Percentiles rank a stretch among this genome's conserved stretches.
Conservation (phyloP, 352 stramenopile genomes). For the Phytophthora idaei region DNA sequence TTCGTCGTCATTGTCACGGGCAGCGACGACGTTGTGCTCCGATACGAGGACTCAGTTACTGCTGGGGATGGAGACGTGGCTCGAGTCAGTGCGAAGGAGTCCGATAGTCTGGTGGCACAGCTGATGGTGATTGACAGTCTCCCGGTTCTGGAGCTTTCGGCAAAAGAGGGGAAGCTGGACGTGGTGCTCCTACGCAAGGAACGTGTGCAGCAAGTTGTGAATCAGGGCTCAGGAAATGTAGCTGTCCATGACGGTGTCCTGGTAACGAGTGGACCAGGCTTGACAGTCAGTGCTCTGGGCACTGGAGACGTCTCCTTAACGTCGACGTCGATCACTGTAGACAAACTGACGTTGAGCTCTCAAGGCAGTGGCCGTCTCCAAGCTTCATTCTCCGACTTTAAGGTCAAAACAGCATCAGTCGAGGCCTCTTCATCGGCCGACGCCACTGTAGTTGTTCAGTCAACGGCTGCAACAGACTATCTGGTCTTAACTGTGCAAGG, state of each 20-base stretch:
- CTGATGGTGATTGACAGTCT: slow-evolving; percentile 20
- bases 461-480: not conserved
- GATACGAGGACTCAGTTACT: slow-evolving; percentile 7
- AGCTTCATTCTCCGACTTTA: slow-evolving; percentile 16
- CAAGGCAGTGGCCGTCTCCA: slow-evolving; percentile 27
- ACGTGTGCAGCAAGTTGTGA: slow-evolving; percentile 16
- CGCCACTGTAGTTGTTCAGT: not conserved
- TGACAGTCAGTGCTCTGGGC: slow-evolving; percentile 10
- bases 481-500: slow-evolving; percentile 6
- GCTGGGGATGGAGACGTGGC: slow-evolving; percentile 18
- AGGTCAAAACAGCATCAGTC: slow-evolving; percentile 18
- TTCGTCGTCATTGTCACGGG: slow-evolving; percentile 32
- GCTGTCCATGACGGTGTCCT: slow-evolving; percentile 19
- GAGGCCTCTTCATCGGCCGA: slow-evolving; percentile 12
- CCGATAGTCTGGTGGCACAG: not conserved
- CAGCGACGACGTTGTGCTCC: slow-evolving; percentile 27
- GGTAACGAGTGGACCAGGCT: slow-evolving; percentile 15
- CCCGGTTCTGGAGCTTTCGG: slow-evolving; percentile 24
- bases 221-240: slow-evolving; percentile 26
- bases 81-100: slow-evolving; percentile 11
- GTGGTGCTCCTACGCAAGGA: slow-evolving; percentile 28
- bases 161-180: slow-evolving; percentile 8
- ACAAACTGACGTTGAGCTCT: slow-evolving; percentile 10
- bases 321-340: slow-evolving; percentile 10
- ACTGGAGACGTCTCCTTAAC: slow-evolving; percentile 20